Base-by-base conservation (phyloP, 306 rosid species). In the Prunus dulcis region DNA sequence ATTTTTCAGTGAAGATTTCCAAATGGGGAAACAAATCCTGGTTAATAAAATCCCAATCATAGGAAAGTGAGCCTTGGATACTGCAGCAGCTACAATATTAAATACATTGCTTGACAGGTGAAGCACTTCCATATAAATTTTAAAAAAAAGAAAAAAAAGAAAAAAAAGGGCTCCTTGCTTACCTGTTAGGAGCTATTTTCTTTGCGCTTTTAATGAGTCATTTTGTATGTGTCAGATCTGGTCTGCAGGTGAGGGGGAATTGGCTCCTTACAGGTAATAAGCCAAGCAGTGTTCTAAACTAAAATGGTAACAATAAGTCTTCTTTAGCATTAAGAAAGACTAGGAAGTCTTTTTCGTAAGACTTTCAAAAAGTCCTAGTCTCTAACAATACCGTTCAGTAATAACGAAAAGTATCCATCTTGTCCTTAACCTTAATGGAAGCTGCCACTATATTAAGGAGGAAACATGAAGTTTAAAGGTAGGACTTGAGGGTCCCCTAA, bases 71-170 rank as follows among this genome's bases (percentile, higher is more conserved):
- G 50, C 71, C 14, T 72, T 9, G 43, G 38, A 67, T 43, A 73
- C 56, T 22, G 53, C 46, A 77, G 69, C 65, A 64, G 50, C 25
- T 30, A 66, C 56, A 69, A 19, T 25, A 66, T 53, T 55, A 55
- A 30, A 72, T 61, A 77, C 63, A 64, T 52, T 25, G 50, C 79
- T 38, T 38, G 43, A 72, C 41, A 71, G 68, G 63, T 58, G 4
- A 28, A 30, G 69, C 46, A 64, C 1, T 72, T 49, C 53, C 19
- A 49, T 49, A 49, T 49, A 49, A 12, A 49, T 18, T 49, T 23
- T 1, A 23, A 6, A 14, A 3, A 5, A 49, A 32, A 49, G 13
- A 0, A 5, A 4, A 0, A 30, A 47, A 46, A 46, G 0, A 12
- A 10, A 32, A 32, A 34, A 38, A 6, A 7, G 7, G 9, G 43